Conservation (phyloP, 345 rosid species). For the Aquilaria sinensis region DNA sequence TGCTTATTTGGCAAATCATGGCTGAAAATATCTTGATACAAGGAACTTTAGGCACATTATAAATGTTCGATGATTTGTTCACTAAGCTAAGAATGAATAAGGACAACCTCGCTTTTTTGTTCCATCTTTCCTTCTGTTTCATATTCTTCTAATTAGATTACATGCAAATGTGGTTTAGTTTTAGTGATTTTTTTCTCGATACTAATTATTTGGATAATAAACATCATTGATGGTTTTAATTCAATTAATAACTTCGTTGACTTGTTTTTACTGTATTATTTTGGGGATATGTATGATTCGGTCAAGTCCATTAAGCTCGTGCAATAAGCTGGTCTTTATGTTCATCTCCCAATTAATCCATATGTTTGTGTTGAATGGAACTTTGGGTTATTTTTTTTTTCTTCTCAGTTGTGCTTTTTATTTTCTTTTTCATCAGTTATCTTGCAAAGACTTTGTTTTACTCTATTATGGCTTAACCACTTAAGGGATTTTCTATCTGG, state of each 20-base stretch:
- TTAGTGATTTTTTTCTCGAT: no score
- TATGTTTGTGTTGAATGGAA: slow-evolving; percentile 97
- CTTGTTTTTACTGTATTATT: slow-evolving; percentile 47
- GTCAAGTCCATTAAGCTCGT: slow-evolving; percentile 75
- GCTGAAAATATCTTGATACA: slow-evolving; percentile 92
- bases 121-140: no score
- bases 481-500: slow-evolving; percentile 93
- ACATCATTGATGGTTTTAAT: no score
- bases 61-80: background rate
- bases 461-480: background rate
- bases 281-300: slow-evolving; percentile 77
- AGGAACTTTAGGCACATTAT: slow-evolving; percentile 84
- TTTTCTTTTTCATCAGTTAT: background rate
- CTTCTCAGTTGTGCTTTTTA: background rate
- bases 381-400: slow-evolving; percentile 52
- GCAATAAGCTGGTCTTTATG: slow-evolving; percentile 87
- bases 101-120: no score
- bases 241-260: background rate
- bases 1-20: slow-evolving; percentile 86
- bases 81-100: background rate
- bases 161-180: no score
- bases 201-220: no score
- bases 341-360: slow-evolving; percentile 94
- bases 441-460: background rate
- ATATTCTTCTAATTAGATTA: no score